A percentile compares a stretch with the other conserved stretches of the same genome.
phyloP scores from a whole-genome alignment of 495 filamentous ascomycete species.

The Pyrenula aspistea region DNA sequence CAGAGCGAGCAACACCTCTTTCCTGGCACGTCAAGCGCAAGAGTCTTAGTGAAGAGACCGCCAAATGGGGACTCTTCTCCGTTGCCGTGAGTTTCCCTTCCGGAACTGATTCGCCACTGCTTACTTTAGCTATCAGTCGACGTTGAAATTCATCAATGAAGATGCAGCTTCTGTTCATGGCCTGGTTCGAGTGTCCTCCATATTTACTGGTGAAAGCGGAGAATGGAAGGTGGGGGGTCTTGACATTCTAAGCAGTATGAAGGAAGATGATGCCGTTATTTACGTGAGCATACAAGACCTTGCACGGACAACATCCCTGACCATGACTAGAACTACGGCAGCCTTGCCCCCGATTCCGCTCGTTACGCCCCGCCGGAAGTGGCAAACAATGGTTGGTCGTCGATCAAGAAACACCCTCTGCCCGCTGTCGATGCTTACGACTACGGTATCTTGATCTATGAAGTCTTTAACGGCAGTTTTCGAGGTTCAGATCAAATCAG shows the following conservation, averaged over 20 bases:
- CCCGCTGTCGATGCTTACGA: constrained; percentile 77
- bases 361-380: constrained; percentile 81
- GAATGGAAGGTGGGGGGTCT: constrained; percentile 96
- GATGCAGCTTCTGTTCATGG: constrained; percentile 88
- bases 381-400: constrained; percentile 75
- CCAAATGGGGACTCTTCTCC: constrained; percentile 88
- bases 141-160: constrained; percentile 88
- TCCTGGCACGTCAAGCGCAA: constrained; percentile 77
- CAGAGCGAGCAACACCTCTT: constrained; percentile 75
- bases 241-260: constrained; percentile 85
- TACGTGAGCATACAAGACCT: constrained; percentile 45
- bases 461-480: constrained; percentile 81
- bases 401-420: constrained; percentile 69
- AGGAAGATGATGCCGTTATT: constrained; percentile 85
- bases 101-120: background rate
- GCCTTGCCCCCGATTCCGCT: constrained; percentile 68
- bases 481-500: constrained; percentile 60
- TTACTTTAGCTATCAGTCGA: constrained; percentile 41
- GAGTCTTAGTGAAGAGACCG: constrained; percentile 72
- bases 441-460: constrained; percentile 73
- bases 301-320: constrained; percentile 7
- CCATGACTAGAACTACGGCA: constrained; percentile 58
- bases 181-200: constrained; percentile 66
- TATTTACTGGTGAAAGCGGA: constrained; percentile 88
- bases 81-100: constrained; percentile 51